phyloP scores from a whole-genome alignment of 768 basidiomycete genomes.

The Lyophyllum decastes region DNA sequence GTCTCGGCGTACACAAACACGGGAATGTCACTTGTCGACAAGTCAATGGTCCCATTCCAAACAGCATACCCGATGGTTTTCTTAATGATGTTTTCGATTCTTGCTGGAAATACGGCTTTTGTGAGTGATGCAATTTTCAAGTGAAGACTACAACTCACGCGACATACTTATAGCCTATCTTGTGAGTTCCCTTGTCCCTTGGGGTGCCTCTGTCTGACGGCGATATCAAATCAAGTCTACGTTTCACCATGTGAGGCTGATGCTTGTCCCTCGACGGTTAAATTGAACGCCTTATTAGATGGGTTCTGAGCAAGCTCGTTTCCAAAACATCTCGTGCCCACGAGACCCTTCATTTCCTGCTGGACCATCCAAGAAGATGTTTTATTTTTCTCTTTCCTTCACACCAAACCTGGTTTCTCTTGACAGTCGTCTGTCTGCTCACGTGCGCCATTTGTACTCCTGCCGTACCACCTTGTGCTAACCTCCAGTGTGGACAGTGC shows the following conservation, averaged over 20 bases:
- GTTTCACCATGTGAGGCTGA: conserved; percentile 75
- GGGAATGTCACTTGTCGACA: conserved; percentile 84
- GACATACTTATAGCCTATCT: conserved; percentile 63
- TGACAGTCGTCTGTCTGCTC: conserved; percentile 64
- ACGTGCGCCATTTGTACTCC: conserved; percentile 49
- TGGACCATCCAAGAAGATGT: conserved; percentile 93
- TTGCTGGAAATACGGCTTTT: conserved; percentile 93
- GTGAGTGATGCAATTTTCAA: conserved; percentile 52
- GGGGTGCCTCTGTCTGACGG: background rate
- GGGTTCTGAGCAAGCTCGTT: conserved; percentile 66
- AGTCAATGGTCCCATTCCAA: conserved; percentile 92
- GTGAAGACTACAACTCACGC: background rate
- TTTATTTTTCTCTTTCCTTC: conserved; percentile 91
- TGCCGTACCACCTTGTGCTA: background rate
- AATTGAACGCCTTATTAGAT: conserved; percentile 47
- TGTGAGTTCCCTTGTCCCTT: conserved; percentile 55
- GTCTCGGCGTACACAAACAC: conserved; percentile 89
- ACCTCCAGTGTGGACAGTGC: conserved; percentile 39
- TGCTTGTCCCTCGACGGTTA: background rate
- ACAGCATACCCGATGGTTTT: conserved; percentile 80
- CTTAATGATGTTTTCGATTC: conserved; percentile 68
- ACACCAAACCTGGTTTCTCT: conserved; percentile 91
- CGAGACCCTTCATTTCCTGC: conserved; percentile 87
- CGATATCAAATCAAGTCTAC: conserved; percentile 49
- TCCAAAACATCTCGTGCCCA: conserved; percentile 58